Percentiles rank a stretch among this genome's conserved stretches.
phyloP scores from a whole-genome alignment of 768 basidiomycete species.

The Suillus brevipes region DNA sequence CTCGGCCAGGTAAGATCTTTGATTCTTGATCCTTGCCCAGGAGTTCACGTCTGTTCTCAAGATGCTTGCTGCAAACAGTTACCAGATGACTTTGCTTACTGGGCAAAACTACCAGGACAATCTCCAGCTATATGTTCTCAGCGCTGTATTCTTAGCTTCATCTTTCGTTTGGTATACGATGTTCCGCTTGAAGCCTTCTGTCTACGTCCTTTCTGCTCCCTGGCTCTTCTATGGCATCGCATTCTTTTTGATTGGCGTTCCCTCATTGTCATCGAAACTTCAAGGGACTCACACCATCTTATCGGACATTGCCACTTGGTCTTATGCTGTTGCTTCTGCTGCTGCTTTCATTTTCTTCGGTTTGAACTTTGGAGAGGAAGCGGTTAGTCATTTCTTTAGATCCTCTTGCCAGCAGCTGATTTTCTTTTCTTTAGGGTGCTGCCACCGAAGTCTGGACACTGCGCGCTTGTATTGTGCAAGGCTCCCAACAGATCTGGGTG shows the following conservation, averaged over 20 bases:
- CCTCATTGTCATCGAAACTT: constrained; percentile 66
- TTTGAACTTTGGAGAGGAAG: constrained; percentile 96
- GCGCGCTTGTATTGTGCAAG: constrained; percentile 90
- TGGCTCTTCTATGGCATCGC: constrained; percentile 92
- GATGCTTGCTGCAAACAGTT: constrained; percentile 90
- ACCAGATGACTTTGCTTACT: constrained; percentile 89
- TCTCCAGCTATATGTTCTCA: constrained; percentile 87
- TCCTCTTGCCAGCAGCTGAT: constrained; percentile 12
- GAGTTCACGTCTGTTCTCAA: constrained; percentile 25
- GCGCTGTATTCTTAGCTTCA: constrained; percentile 81
- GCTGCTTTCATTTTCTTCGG: constrained; percentile 94
- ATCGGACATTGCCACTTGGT: constrained; percentile 83
- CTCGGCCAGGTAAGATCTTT: constrained; percentile 62
- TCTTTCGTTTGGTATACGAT: constrained; percentile 88
- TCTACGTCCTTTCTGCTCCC: constrained; percentile 82
- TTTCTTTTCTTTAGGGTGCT: constrained; percentile 58
- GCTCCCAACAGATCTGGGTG: constrained; percentile 94
- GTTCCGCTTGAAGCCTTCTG: constrained; percentile 85
- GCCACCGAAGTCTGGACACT: constrained; percentile 94
- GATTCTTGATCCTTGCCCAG: not conserved
- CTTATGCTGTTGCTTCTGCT: constrained; percentile 88
- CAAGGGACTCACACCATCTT: constrained; percentile 63
- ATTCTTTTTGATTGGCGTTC: constrained; percentile 89
- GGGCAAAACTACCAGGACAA: constrained; percentile 83
- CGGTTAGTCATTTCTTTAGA: constrained; percentile 47